These are phyloP conservation scores for Nicotiana paniculata DNA, from an alignment of 257 asterid species.

Conservation along the genomic window DNA sequence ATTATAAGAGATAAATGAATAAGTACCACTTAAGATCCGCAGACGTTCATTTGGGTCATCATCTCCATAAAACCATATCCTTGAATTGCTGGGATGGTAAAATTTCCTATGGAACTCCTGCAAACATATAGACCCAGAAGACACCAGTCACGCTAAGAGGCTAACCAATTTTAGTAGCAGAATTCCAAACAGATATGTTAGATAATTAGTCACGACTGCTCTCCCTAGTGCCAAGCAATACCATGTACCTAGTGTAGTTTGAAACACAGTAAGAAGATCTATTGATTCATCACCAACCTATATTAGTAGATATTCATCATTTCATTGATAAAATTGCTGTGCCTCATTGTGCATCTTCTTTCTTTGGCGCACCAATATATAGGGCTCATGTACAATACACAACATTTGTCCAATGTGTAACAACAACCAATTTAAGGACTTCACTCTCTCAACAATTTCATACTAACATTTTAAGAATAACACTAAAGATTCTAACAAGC, in stretches of 20 bases:
- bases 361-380: not conserved
- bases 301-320: not conserved
- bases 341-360: not conserved
- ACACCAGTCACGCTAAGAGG: conserved; percentile 11
- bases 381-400: not conserved
- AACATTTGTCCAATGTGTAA: not conserved
- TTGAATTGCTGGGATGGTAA: conserved; percentile 96
- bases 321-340: not conserved
- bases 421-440: not conserved
- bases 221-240: not conserved
- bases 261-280: not conserved
- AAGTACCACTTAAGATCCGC: conserved; percentile 73
- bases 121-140: conserved; percentile 13
- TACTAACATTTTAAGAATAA: not conserved
- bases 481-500: not conserved
- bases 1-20: not conserved
- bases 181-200: not conserved
- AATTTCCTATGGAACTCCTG: conserved; percentile 91
- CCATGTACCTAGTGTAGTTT: not conserved
- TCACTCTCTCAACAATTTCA: not conserved
- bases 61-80: conserved; percentile 98
- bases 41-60: conserved; percentile 89
- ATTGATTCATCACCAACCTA: not conserved
- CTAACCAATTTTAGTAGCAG: not conserved
- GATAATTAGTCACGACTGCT: not conserved